Evolutionary conservation across 2,329 filamentous ascomycete genomes (phyloP).

Genomic region (Setomelanomma holmii): DNA sequence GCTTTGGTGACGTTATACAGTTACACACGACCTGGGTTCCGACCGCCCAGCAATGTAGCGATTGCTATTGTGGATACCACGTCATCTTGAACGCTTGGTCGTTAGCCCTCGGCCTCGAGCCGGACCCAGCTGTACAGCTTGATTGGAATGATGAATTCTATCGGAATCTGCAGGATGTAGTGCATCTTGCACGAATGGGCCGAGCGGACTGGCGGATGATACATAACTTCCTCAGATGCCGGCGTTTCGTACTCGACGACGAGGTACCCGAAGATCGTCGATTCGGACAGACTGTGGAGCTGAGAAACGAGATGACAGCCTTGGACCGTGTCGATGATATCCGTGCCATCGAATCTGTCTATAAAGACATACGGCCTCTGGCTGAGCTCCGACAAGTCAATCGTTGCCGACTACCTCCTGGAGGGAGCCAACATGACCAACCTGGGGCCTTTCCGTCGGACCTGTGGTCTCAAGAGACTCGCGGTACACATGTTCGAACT

Average conservation of each 20-base stretch:
- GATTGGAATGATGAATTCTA: constrained; percentile 13
- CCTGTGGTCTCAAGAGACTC: no score
- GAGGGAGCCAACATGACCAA: no score
- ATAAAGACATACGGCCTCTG: no score
- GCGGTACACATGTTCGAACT: no score
- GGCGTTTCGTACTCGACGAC: constrained; percentile 3
- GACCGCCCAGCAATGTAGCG: constrained; percentile 6
- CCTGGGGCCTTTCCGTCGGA: no score
- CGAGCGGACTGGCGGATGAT: constrained; percentile 19
- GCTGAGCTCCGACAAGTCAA: no score
- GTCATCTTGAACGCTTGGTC: constrained; percentile 29
- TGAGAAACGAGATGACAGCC: not conserved
- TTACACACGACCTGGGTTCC: constrained; percentile 5
- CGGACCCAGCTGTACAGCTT: constrained; percentile 7
- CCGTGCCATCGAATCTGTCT: not conserved
- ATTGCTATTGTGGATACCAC: constrained; percentile 20
- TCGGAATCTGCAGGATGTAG: constrained; percentile 3
- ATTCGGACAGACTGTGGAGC: not conserved
- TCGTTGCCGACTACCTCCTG: no score
- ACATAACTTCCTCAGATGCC: constrained; percentile 18
- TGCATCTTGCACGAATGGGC: constrained; percentile 16
- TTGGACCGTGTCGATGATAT: not conserved
- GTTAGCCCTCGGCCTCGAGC: constrained; percentile 25
- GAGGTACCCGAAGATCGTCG: constrained; percentile 1
- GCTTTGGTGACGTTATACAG: not conserved